These are phyloP conservation scores for Rhodotorula sp. DNA, from an alignment of 1,284 basidiomycete species.

Conservation along the genomic window DNA sequence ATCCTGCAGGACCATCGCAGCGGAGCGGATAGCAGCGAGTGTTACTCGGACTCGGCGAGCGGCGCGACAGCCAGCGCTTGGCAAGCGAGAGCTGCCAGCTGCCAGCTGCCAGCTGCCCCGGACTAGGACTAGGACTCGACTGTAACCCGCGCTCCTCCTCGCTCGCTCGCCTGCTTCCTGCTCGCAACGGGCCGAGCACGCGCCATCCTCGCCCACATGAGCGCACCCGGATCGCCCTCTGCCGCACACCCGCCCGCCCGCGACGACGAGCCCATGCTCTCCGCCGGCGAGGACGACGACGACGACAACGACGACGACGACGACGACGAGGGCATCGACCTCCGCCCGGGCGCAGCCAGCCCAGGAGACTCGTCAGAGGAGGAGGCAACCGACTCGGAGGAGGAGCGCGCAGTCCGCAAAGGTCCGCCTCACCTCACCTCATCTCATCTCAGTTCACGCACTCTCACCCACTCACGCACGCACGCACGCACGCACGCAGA, in stretches of 20 bases:
- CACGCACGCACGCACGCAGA: slow-evolving; percentile 46
- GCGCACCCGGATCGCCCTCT: not conserved
- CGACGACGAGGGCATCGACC: slow-evolving; percentile 43
- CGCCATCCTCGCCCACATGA: not conserved
- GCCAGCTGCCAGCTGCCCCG: too few relatives aligned
- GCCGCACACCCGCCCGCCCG: not conserved
- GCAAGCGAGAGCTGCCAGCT: too few relatives aligned
- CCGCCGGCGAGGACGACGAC: not conserved
- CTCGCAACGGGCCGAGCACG: too few relatives aligned
- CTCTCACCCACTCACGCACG: not conserved
- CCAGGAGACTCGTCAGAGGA: slow-evolving; percentile 79
- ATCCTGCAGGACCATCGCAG: slow-evolving; percentile 84
- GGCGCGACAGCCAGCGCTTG: too few relatives aligned
- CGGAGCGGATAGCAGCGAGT: too few relatives aligned
- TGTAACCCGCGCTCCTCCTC: too few relatives aligned
- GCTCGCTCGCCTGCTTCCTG: too few relatives aligned
- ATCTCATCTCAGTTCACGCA: not conserved
- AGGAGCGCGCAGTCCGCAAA: slow-evolving; percentile 69
- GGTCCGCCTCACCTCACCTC: slow-evolving; percentile 48
- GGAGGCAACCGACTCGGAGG: slow-evolving; percentile 78
- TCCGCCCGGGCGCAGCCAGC: slow-evolving; percentile 26
- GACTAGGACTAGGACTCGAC: too few relatives aligned
- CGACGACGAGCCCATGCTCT: not conserved
- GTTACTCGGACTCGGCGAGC: not conserved
- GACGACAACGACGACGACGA: slow-evolving; percentile 36